These are phyloP conservation scores for Cutaneotrichosporon sp. DNA, from an alignment of 1,284 basidiomycete species.

Conservation along the genomic window DNA sequence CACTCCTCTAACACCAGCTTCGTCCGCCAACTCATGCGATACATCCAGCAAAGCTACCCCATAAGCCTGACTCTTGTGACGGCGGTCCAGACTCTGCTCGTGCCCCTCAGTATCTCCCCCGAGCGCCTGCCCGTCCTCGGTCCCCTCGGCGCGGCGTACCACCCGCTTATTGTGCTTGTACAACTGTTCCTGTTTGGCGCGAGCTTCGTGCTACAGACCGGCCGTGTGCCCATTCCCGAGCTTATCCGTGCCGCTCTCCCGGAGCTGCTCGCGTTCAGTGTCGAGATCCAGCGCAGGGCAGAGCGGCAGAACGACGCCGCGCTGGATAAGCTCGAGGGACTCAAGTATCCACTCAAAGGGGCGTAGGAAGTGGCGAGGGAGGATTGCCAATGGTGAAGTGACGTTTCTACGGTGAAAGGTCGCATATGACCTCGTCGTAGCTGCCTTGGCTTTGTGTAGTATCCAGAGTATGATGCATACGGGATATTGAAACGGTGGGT, in stretches of 20 bases:
- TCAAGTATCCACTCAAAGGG: slow-evolving; percentile 37
- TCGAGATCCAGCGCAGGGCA: slow-evolving; percentile 30
- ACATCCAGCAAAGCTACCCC: not conserved
- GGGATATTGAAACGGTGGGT: too few species aligned
- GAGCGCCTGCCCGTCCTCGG: slow-evolving; percentile 16
- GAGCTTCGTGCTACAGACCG: slow-evolving; percentile 6
- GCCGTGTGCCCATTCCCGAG: slow-evolving; percentile 12
- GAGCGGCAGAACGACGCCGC: slow-evolving; percentile 27
- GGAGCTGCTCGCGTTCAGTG: slow-evolving; percentile 26
- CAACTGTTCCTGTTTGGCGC: slow-evolving; percentile 29
- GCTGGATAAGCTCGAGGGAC: slow-evolving; percentile 25
- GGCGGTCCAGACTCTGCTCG: slow-evolving; percentile 23
- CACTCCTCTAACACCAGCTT: not conserved
- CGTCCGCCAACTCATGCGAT: not conserved
- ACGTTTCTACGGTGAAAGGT: too few species aligned
- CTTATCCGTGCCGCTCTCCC: slow-evolving; percentile 33
- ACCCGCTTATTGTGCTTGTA: slow-evolving; percentile 15
- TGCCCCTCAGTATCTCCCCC: slow-evolving; percentile 35
- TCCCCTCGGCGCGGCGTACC: not conserved
- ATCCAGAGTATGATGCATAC: too few species aligned
- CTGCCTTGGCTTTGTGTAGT: too few species aligned
- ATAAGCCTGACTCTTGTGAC: slow-evolving; percentile 9
- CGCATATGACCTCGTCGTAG: too few species aligned
- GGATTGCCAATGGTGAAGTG: too few species aligned
- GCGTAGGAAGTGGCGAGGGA: slow-evolving; percentile 15